Evolutionary conservation across 2,329 filamentous ascomycete species (phyloP), one percentile per base, ranked within the genome.

Genomic region (Zymoseptoria ardabiliae): DNA sequence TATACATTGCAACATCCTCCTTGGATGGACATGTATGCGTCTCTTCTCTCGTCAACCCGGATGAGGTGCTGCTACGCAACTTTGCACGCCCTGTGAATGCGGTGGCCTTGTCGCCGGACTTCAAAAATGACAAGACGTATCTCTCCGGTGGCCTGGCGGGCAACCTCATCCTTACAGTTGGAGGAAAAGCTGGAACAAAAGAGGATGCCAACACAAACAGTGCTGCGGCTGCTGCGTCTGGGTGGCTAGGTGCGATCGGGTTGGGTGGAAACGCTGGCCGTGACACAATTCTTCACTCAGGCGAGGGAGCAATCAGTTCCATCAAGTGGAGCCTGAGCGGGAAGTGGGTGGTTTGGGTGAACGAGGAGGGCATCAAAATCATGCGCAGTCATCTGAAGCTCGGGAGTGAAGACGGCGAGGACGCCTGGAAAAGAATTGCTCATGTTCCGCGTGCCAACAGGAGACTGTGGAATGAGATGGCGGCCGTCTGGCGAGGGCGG

Each of bases 21-120:
- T 90, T 96, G 71, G 94, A 99, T 73, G 95, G 94, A 19, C 93
- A 97, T 70, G 90, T 99, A 13, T 97, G 94, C 68, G 85, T 99
- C 0, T 87, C 91, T 60, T 96, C 91, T 1, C 77, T 99, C 20
- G 77, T 94, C 20, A 93, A 99, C 69, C 77, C 88, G 45, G 95
- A 91, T 69, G 94, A 99, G 75, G 91, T 97, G 2, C 87, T 91
- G 59, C 76, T 97, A 25, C 87, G 94, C 25, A 97, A 97, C 72
- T 99, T 97, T 76, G 91, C 90, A 1, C 85, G 95, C 4, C 95
- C 95, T 0, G 86, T 99, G 2, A 91, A 97, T 70, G 86, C 91
- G 5, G 91, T 99, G 1, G 90, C 92, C 0, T 76, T 99, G n/a
- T 97, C 94, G 0, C 94, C 94, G 0, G 91, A 97, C 56, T 99